These are phyloP conservation scores for Candida nanaspora DNA, from an alignment of 805 yeast genomes.

Conservation along the genomic window DNA sequence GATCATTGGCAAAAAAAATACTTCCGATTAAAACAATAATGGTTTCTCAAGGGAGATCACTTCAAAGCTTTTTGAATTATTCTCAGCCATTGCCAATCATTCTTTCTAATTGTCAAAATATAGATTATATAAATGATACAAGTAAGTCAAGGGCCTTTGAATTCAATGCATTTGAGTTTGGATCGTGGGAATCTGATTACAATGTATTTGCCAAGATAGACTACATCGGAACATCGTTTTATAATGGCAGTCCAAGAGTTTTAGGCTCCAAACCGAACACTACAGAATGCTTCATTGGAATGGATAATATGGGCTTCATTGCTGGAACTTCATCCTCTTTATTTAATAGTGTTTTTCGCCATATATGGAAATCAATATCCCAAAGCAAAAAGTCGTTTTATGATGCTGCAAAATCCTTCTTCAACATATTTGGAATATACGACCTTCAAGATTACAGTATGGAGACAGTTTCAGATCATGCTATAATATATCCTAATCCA, in stretches of 20 bases:
- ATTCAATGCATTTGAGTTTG: slow-evolving; percentile 60
- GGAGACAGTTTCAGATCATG: slow-evolving; percentile 45
- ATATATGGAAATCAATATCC: slow-evolving; percentile 34
- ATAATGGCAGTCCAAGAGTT: slow-evolving; percentile 32
- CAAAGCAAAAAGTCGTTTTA: slow-evolving; percentile 25
- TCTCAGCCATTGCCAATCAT: slow-evolving; percentile 46
- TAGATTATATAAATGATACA: slow-evolving; percentile 15
- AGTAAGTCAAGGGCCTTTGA: slow-evolving; percentile 44
- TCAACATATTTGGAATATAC: slow-evolving; percentile 38
- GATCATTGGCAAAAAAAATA: slow-evolving; percentile 45
- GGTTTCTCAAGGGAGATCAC: slow-evolving; percentile 29
- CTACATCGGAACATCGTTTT: slow-evolving; percentile 44
- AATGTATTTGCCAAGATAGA: slow-evolving; percentile 41
- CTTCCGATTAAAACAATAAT: slow-evolving; percentile 35
- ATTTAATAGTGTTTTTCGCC: slow-evolving; percentile 47
- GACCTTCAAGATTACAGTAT: slow-evolving; percentile 24
- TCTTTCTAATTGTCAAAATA: slow-evolving; percentile 26
- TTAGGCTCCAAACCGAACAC: slow-evolving; percentile 12
- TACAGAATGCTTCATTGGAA: slow-evolving; percentile 40
- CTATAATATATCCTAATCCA: slow-evolving; percentile 56
- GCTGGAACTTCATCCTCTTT: slow-evolving; percentile 60
- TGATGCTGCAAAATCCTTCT: slow-evolving; percentile 26
- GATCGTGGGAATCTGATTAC: slow-evolving; percentile 51
- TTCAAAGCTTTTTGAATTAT: slow-evolving; percentile 28
- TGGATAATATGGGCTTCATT: slow-evolving; percentile 53